A percentile compares a stretch with the other conserved stretches of the same genome.
phyloP scores from a whole-genome alignment of 768 basidiomycete species.

The Hygrophoropsis aurantiaca region DNA sequence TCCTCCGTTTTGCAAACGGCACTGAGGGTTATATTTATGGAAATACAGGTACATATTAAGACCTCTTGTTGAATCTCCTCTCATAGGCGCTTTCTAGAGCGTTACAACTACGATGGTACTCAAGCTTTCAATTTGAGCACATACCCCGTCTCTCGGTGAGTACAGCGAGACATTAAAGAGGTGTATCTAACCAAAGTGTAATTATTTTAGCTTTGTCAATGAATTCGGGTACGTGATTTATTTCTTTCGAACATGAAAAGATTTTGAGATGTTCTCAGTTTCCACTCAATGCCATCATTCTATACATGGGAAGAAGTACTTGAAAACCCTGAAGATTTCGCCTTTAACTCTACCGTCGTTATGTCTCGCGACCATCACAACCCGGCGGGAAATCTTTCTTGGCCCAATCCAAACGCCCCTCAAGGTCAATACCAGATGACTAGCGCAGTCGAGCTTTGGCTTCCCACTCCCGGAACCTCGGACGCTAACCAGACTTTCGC shows the following conservation, averaged over 20 bases:
- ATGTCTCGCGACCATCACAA: conserved; percentile 57
- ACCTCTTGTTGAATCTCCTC: background rate
- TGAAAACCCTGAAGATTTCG: conserved; percentile 47
- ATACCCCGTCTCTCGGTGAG: conserved; percentile 48
- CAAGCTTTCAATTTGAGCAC: conserved; percentile 55
- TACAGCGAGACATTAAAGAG: background rate
- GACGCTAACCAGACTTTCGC: conserved; percentile 59
- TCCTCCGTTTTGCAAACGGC: conserved; percentile 48
- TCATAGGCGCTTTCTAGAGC: conserved; percentile 33
- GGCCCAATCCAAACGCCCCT: conserved; percentile 55
- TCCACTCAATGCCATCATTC: conserved; percentile 65
- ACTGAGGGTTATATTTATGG: conserved; percentile 56
- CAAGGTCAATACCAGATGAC: conserved; percentile 57
- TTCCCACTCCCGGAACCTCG: conserved; percentile 48
- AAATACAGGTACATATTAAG: conserved; percentile 40
- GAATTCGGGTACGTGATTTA: conserved; percentile 49
- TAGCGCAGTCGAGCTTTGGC: conserved; percentile 50
- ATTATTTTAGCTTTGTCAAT: conserved; percentile 46
- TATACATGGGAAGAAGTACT: conserved; percentile 62
- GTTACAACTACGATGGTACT: conserved; percentile 55
- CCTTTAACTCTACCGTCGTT: conserved; percentile 58
- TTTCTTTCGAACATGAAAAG: background rate
- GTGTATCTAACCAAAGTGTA: background rate
- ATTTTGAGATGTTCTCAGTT: conserved; percentile 29
- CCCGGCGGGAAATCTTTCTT: conserved; percentile 49